These are phyloP conservation scores for Cenchrus americanus DNA, from an alignment of 176 grass and related monocot genomes.

Conservation along the genomic window DNA sequence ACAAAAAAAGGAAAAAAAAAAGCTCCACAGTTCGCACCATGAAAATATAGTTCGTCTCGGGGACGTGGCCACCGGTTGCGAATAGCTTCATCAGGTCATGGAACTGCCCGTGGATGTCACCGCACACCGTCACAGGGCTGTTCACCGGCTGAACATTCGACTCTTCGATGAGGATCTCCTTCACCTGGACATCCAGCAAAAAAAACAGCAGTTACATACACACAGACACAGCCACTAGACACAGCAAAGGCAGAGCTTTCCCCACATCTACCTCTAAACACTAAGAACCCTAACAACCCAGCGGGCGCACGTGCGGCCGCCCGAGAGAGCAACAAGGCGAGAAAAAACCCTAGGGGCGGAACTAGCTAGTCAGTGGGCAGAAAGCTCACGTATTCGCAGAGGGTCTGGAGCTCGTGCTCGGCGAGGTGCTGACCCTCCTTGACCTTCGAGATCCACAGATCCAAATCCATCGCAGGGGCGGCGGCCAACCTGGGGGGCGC, in stretches of 20 bases:
- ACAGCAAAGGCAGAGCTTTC: constrained; percentile 1
- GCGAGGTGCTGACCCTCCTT: constrained; percentile 98
- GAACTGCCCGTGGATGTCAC: constrained; percentile 98
- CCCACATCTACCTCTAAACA: neutral
- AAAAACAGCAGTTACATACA: neutral
- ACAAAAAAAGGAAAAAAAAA: neutral
- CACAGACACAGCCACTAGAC: neutral
- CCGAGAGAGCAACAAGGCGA: neutral
- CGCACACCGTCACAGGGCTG: constrained; percentile 96
- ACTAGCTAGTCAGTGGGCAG: neutral
- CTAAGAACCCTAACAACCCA: constrained; percentile 32
- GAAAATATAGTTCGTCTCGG: constrained; percentile 99
- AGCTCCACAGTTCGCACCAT: constrained; percentile 59
- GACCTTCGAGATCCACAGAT: constrained; percentile 99
- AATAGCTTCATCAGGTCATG: constrained; percentile 99
- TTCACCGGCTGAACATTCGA: constrained; percentile 99
- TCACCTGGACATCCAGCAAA: constrained; percentile 58
- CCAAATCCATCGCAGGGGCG: constrained; percentile 75
- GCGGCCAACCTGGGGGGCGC: neutral
- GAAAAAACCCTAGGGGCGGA: constrained; percentile 49
- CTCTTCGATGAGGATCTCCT: constrained; percentile 98
- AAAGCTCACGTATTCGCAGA: constrained; percentile 93
- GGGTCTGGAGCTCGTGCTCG: constrained; percentile 97
- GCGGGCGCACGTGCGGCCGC: neutral
- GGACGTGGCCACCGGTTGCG: constrained; percentile 94